These are phyloP conservation scores for Coffea canephora DNA, from an alignment of 257 asterid species.

Conservation along the genomic window DNA sequence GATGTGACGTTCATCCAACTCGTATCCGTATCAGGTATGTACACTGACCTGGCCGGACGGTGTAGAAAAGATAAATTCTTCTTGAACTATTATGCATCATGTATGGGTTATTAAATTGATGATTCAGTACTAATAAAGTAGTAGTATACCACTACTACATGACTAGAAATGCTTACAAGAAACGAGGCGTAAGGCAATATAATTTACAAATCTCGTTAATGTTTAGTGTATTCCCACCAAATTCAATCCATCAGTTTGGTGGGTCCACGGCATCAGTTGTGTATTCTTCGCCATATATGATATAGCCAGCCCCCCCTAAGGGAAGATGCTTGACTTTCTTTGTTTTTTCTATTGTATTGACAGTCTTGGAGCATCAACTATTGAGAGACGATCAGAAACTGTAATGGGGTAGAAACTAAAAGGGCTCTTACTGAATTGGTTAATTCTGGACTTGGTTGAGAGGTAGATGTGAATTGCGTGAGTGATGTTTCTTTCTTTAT, in stretches of 20 bases:
- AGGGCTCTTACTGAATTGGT: neutral
- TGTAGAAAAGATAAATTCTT: too few relatives aligned
- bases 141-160: neutral
- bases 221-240: conserved; percentile 21
- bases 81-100: neutral
- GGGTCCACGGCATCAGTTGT: conserved; percentile 22
- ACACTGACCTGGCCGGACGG: too few relatives aligned
- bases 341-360: neutral
- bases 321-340: conserved; percentile 15
- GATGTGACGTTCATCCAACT: too few relatives aligned
- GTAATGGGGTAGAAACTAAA: neutral
- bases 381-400: neutral
- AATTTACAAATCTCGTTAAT: neutral
- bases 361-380: too few relatives aligned
- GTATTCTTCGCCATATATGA: neutral
- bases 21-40: too few relatives aligned
- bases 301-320: neutral
- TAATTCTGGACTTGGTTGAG: neutral
- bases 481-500: neutral
- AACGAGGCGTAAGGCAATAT: neutral
- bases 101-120: neutral
- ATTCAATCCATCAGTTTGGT: conserved; percentile 24
- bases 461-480: neutral
- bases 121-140: neutral
- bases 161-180: neutral